Percentiles rank a stretch among this genome's conserved stretches.
Conservation (phyloP, 345 rosid genomes). For the Orychophragmus violaceus region DNA sequence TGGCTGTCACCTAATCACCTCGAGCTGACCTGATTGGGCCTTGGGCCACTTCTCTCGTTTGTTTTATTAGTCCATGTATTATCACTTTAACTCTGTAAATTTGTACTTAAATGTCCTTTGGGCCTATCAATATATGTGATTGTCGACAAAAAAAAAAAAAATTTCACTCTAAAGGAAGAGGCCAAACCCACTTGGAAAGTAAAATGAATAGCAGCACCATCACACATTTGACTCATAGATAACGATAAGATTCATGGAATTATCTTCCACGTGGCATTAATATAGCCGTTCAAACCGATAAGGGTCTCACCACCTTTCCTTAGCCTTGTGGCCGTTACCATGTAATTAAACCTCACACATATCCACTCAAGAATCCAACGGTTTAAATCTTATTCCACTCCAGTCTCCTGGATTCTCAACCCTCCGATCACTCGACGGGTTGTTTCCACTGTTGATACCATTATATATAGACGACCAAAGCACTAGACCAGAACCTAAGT, state of each 20-base stretch:
- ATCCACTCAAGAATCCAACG: conserved; percentile 37
- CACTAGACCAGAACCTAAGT: background rate
- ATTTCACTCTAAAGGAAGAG: background rate
- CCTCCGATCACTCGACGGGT: conserved; percentile 25
- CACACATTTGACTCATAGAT: conserved; percentile 29
- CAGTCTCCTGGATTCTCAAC: conserved; percentile 6
- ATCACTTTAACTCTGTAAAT: no score
- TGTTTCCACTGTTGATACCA: conserved; percentile 6
- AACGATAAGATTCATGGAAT: conserved; percentile 27
- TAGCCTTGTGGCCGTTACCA: conserved; percentile 20
- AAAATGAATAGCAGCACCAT: conserved; percentile 14
- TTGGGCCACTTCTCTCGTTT: no score
- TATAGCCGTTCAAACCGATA: conserved; percentile 17
- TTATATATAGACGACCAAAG: conserved; percentile 33
- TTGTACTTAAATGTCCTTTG: no score
- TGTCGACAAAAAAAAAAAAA: no score
- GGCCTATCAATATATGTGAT: no score
- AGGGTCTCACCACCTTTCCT: conserved; percentile 25
- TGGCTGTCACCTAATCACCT: no score
- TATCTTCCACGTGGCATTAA: conserved; percentile 24
- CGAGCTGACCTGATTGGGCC: no score
- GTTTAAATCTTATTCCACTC: background rate
- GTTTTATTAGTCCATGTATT: no score
- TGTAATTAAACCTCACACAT: conserved; percentile 9
- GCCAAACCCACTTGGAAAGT: background rate